A percentile compares a stretch with the other conserved stretches of the same genome.
These are phyloP conservation scores for Sanghuangporus weigelae DNA, from an alignment of 1,284 basidiomycete species.

Conservation along the genomic window DNA sequence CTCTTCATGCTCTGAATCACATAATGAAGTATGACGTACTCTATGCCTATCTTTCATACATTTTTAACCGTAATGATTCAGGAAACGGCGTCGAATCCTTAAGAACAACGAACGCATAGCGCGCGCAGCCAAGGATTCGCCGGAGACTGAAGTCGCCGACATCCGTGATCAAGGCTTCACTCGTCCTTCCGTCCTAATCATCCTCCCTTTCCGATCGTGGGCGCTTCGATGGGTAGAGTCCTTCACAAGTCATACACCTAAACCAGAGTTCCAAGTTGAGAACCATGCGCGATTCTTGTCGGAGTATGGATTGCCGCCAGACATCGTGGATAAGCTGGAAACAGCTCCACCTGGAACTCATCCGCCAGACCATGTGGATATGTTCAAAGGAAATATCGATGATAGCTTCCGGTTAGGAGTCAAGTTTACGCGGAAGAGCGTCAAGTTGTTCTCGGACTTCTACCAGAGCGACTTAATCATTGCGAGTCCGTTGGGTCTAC, in stretches of 20 bases:
- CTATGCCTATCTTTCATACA: not conserved
- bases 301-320: constrained; percentile 82
- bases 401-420: constrained; percentile 92
- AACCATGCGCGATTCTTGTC: constrained; percentile 77
- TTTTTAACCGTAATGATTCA: constrained; percentile 31
- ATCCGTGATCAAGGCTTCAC: constrained; percentile 97
- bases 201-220: constrained; percentile 89
- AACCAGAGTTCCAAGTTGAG: constrained; percentile 71
- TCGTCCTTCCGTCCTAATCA: constrained; percentile 87
- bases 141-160: constrained; percentile 41
- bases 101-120: constrained; percentile 92
- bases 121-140: constrained; percentile 51
- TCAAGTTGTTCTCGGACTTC: constrained; percentile 86
- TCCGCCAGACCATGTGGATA: constrained; percentile 87
- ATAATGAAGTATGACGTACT: constrained; percentile 60
- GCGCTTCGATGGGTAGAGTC: constrained; percentile 77
- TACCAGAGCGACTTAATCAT: constrained; percentile 90
- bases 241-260: constrained; percentile 62
- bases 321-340: constrained; percentile 79
- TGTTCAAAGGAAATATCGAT: constrained; percentile 95
- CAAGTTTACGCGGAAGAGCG: constrained; percentile 87
- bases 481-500: constrained; percentile 88
- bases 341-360: constrained; percentile 71
- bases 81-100: constrained; percentile 88
- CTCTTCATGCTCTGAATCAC: constrained; percentile 81